Base-by-base conservation (phyloP, 1,284 basidiomycete species). In the Peniophora sp. region DNA sequence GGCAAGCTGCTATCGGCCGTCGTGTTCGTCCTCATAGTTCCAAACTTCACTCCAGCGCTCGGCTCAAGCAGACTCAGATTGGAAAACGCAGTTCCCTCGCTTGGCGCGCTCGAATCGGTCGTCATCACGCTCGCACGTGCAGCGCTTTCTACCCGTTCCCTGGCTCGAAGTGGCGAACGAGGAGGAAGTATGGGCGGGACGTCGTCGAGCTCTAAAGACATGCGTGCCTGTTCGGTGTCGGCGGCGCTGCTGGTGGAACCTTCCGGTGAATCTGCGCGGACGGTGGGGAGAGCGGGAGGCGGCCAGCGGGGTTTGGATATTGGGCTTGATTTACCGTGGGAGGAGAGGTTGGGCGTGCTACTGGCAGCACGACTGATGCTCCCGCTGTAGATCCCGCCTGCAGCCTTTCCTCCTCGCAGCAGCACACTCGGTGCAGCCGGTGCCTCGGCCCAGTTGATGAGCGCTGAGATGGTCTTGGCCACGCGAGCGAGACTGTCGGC, bases 1-100 rank as follows among this genome's bases (percentile, higher is more conserved):
- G 63, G 76, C 39, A 77, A 63, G 34, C 83, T 85, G 17, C 86
- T 90, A 55, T 82, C 73, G 56, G 88, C 86, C 34, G 88, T 90
- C 34, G 82, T 89, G 54, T 83, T 69, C 23, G 87, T 89, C 57
- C 85, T 75, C 56, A 89, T 79, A n/a, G 87, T 90, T 35, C 83
- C 85, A 63, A 79, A 89, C 63, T 79, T 81, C 63, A 77, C 79
- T 55, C 69, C 69, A 47, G 64, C 69, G 52, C 64, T 70, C 38
- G 72, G 66, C 41, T 70, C 68, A 45, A 71, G 64, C 56, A 85
- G 83, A 51, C 87, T 66, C 51, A 88, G 65, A 56, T 83, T 87
- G 51, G 85, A 87, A 60, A 78, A 74, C 32, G 70, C 69, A 2
- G 82, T n/a, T n/a, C n/a, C n/a, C n/a, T n/a, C n/a, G n/a, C n/a